Conservation (phyloP, 805 yeast species). For the Kurtzmaniella fragi region DNA sequence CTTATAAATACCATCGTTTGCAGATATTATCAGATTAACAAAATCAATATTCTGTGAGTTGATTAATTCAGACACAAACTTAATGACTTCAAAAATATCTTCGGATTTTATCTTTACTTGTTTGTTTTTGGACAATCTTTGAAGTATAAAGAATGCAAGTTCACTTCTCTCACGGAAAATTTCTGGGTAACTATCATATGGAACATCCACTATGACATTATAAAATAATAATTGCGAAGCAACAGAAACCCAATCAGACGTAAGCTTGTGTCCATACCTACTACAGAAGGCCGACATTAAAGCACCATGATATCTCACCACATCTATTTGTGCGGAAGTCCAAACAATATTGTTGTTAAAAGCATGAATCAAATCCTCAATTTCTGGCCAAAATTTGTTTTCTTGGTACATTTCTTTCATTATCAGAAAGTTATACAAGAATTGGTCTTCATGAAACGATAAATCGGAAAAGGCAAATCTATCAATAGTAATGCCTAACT, state of each 20-base stretch:
- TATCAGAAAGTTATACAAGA: slow-evolving; percentile 51
- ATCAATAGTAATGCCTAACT: slow-evolving; percentile 44
- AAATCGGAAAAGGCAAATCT: slow-evolving; percentile 45
- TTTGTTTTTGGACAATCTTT: slow-evolving; percentile 31
- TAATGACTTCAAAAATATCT: slow-evolving; percentile 37
- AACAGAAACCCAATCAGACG: slow-evolving; percentile 16
- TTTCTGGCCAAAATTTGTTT: slow-evolving; percentile 32
- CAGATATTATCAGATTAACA: slow-evolving; percentile 31
- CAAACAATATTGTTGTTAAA: slow-evolving; percentile 62
- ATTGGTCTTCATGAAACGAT: too few relatives aligned
- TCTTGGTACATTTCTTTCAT: slow-evolving; percentile 55
- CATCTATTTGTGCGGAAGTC: slow-evolving; percentile 59
- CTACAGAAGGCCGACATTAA: slow-evolving; percentile 63
- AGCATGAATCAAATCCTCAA: slow-evolving; percentile 46
- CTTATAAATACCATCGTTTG: slow-evolving; percentile 39
- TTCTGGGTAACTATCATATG: slow-evolving; percentile 42
- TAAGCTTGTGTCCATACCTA: slow-evolving; percentile 30
- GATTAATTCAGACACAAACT: slow-evolving; percentile 41
- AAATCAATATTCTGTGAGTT: slow-evolving; percentile 48
- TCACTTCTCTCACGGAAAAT: slow-evolving; percentile 63
- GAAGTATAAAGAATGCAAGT: slow-evolving; percentile 51
- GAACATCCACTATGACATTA: slow-evolving; percentile 47
- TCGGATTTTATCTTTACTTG: slow-evolving; percentile 24
- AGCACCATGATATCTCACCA: slow-evolving; percentile 77
- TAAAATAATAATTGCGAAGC: slow-evolving; percentile 48